A percentile compares a stretch with the other conserved stretches of the same genome.
phyloP scores from a whole-genome alignment of 345 rosid genomes.

The Aethionema arabicum region DNA sequence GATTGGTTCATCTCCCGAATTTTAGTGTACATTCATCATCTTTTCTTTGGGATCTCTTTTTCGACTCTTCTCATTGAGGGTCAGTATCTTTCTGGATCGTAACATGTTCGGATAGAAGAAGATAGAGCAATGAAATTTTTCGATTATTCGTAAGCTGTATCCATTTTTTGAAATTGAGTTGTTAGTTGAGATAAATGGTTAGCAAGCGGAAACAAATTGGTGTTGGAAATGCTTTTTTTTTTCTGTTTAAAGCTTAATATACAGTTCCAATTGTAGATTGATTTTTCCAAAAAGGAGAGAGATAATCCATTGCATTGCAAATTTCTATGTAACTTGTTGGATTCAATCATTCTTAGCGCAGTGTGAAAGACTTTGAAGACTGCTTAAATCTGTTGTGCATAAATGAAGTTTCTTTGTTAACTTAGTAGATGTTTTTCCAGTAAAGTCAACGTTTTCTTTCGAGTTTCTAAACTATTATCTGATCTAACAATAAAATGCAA shows the following conservation, averaged over 20 bases:
- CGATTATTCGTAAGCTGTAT: background rate
- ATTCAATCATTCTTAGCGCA: background rate
- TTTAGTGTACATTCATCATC: background rate
- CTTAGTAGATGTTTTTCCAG: background rate
- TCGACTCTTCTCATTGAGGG: background rate
- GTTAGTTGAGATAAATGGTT: background rate
- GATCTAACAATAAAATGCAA: background rate
- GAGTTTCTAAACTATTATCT: background rate
- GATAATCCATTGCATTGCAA: background rate
- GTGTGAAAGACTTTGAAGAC: background rate
- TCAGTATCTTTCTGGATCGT: background rate
- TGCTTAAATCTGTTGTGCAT: constrained; percentile 6
- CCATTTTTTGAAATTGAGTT: background rate
- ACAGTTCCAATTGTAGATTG: background rate
- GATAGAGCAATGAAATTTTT: background rate
- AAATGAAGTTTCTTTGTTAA: constrained; percentile 9
- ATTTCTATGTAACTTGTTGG: background rate
- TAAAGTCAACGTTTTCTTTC: background rate
- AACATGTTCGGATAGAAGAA: background rate
- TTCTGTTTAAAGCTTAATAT: background rate
- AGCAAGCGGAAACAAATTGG: background rate
- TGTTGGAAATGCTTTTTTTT: background rate
- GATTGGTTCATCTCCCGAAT: constrained; percentile 13
- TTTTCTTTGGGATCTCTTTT: background rate
- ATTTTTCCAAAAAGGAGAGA: background rate